A percentile compares a stretch with the other conserved stretches of the same genome.
Evolutionary conservation across 345 rosid genomes (phyloP).

Genomic region (Adansonia digitata): DNA sequence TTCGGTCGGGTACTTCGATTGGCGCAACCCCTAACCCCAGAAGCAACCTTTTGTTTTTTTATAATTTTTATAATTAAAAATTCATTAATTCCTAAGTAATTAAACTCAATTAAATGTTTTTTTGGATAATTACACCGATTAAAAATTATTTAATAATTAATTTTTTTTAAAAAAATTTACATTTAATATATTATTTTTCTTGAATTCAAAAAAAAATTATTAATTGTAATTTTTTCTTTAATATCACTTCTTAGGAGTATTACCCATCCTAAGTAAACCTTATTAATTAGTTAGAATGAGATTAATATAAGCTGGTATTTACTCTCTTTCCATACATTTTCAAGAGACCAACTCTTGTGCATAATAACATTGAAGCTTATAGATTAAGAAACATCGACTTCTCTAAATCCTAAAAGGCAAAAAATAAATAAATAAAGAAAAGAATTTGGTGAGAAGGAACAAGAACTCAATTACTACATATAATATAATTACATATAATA

Average conservation of each 20-base stretch:
- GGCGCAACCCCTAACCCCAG: no score
- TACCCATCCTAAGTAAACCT: no score
- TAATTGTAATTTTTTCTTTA: no score
- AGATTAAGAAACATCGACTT: conserved; percentile 37
- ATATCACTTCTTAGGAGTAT: no score
- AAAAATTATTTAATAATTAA: no score
- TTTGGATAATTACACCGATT: no score
- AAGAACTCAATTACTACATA: neutral
- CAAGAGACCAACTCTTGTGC: conserved; percentile 13
- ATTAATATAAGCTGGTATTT: conserved; percentile 20
- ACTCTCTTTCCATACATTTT: neutral
- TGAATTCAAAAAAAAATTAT: no score
- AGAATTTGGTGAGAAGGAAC: conserved; percentile 22
- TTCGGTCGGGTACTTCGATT: conserved; percentile 44
- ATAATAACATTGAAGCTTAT: conserved; percentile 44
- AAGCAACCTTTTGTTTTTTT: no score
- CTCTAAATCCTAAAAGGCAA: conserved; percentile 52
- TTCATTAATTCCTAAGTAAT: neutral
- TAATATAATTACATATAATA: neutral
- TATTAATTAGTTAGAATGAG: no score
- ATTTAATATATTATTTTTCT: no score
- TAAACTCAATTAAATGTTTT: neutral
- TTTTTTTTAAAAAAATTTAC: no score
- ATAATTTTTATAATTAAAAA: neutral
- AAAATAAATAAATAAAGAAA: conserved; percentile 58